These are phyloP conservation scores for Debaryomyces maramus DNA, from an alignment of 805 yeast species.

Conservation along the genomic window DNA sequence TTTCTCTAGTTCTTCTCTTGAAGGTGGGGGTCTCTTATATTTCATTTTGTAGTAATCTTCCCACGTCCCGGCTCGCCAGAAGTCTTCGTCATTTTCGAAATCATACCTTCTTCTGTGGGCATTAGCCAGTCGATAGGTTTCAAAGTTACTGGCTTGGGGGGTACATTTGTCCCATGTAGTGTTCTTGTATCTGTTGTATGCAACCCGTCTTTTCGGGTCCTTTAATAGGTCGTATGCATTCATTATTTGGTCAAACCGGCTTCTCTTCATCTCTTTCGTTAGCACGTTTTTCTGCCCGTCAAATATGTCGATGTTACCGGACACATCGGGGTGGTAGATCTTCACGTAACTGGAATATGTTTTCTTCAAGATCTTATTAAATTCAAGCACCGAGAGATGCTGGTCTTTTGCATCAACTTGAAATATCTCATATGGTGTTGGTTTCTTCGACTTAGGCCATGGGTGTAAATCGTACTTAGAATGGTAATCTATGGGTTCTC, in stretches of 20 bases:
- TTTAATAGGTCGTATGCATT: conserved; percentile 43
- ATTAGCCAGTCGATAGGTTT: conserved; percentile 39
- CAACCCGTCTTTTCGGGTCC: conserved; percentile 48
- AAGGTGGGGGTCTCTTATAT: conserved; percentile 37
- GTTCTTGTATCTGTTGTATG: conserved; percentile 25
- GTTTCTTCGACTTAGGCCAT: conserved; percentile 61
- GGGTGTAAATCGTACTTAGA: conserved; percentile 26
- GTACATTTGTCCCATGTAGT: conserved; percentile 26
- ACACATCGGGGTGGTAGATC: conserved; percentile 78
- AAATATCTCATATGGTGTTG: conserved; percentile 74
- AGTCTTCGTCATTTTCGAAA: conserved; percentile 39
- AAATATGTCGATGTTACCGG: conserved; percentile 22
- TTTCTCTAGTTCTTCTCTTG: conserved; percentile 41
- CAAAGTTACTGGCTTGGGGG: conserved; percentile 12
- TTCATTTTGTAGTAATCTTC: conserved; percentile 55
- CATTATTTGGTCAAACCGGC: conserved; percentile 32
- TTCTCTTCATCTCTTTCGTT: conserved; percentile 30
- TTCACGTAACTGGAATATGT: conserved; percentile 51
- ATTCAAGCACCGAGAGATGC: conserved; percentile 45
- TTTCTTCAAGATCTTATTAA: conserved; percentile 46
- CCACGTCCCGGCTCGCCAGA: conserved; percentile 67
- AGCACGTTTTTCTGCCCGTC: conserved; percentile 31
- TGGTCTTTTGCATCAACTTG: conserved; percentile 31
- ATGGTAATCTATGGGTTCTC: conserved; percentile 21
- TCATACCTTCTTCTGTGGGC: conserved; percentile 34